phyloP scores from a whole-genome alignment of 2,329 filamentous ascomycete genomes.

The Ramichloridium luteum region DNA sequence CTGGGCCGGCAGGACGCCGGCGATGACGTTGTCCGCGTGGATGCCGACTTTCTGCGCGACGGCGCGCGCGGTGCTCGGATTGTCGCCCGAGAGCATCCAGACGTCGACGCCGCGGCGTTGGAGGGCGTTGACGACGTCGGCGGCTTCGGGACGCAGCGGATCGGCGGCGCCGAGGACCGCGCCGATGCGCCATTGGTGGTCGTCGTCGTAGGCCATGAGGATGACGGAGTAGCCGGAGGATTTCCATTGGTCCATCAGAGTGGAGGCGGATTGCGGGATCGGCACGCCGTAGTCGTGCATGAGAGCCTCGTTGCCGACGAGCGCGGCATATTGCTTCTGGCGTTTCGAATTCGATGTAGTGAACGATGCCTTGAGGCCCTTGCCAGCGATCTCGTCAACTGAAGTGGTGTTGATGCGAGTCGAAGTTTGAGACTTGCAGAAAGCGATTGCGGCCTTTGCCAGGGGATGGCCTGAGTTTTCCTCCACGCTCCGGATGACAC shows the following conservation, averaged over 20 bases:
- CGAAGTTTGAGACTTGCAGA: constrained; percentile 38
- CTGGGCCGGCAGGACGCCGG: constrained; percentile 72
- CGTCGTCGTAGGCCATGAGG: constrained; percentile 23
- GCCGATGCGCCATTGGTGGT: constrained; percentile 1
- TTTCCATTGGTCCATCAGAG: constrained; percentile 29
- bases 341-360: constrained; percentile 6
- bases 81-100: constrained; percentile 91
- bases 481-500: constrained; percentile 50
- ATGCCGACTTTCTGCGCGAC: constrained; percentile 70
- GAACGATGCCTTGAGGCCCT: constrained; percentile 49
- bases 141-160: constrained; percentile 59
- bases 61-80: constrained; percentile 67
- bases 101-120: constrained; percentile 56
- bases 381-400: constrained; percentile 55
- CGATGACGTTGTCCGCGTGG: constrained; percentile 59
- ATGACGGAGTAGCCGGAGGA: constrained; percentile 31
- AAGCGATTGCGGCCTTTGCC: constrained; percentile 55
- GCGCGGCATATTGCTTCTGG: constrained; percentile 33
- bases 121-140: constrained; percentile 47
- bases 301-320: constrained; percentile 63
- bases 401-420: constrained; percentile 17
- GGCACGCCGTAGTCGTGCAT: constrained; percentile 37
- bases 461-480: constrained; percentile 64
- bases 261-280: constrained; percentile 9
- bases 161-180: constrained; percentile 69